These are phyloP conservation scores for Cavenderia fasciculata DNA, from an alignment of 78 protist genomes.

Conservation along the genomic window DNA sequence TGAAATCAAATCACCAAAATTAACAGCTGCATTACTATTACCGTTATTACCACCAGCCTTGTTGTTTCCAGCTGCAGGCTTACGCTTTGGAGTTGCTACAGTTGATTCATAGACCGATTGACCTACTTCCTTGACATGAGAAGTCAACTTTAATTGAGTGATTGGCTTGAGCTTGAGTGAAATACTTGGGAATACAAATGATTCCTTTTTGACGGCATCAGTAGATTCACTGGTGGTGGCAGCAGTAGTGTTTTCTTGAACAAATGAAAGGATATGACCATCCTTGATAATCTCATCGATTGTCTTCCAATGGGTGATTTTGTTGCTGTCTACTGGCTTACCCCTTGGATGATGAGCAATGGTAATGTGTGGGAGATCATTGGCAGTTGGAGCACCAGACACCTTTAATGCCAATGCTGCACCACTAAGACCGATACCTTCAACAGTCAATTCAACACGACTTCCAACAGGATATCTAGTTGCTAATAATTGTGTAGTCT, in stretches of 20 bases:
- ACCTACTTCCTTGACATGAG: slow-evolving; percentile 3
- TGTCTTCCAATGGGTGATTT: slow-evolving; percentile 36
- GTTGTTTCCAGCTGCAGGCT: background rate
- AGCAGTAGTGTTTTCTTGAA: background rate
- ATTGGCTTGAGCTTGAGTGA: background rate
- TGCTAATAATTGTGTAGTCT: background rate
- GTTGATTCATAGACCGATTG: background rate
- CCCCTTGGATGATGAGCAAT: slow-evolving; percentile 65
- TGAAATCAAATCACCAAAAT: background rate
- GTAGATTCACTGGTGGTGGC: background rate
- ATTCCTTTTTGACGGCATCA: background rate
- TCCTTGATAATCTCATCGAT: background rate
- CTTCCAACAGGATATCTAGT: slow-evolving; percentile 4
- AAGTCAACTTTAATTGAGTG: background rate
- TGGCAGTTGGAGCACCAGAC: slow-evolving; percentile 13
- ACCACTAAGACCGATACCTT: slow-evolving; percentile 35
- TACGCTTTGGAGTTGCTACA: background rate
- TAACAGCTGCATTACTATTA: background rate
- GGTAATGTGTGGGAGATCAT: slow-evolving; percentile 38
- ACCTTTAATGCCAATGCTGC: slow-evolving; percentile 53
- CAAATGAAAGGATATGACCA: background rate
- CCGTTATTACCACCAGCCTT: background rate
- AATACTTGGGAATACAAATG: slow-evolving; percentile 5
- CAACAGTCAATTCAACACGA: background rate
- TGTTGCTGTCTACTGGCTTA: slow-evolving; percentile 37